Percentiles rank a stretch among this genome's conserved stretches.
Conservation (phyloP, 345 rosid genomes). For the Lepidium sativum region DNA sequence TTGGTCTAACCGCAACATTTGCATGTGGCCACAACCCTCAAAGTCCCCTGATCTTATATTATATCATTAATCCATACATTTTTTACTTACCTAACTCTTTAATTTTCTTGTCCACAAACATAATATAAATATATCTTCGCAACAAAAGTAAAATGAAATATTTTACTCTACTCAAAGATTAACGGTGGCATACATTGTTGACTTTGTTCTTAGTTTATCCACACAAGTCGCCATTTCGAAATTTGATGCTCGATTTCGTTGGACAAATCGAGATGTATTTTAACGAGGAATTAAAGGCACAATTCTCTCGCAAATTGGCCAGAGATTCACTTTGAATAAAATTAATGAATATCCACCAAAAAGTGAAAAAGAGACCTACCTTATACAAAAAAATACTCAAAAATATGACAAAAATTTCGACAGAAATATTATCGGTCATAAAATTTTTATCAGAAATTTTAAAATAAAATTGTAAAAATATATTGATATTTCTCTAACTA, state of each 20-base stretch:
- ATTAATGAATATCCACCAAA: background rate
- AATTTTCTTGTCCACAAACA: slow-evolving; percentile 15
- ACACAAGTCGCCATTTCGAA: background rate
- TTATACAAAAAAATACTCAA: too few relatives aligned
- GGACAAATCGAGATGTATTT: background rate
- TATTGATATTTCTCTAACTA: too few relatives aligned
- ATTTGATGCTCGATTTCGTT: background rate
- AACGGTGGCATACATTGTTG: slow-evolving; percentile 27
- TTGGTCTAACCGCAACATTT: slow-evolving; percentile 42
- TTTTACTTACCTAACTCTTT: background rate
- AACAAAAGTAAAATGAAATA: background rate
- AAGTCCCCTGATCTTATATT: slow-evolving; percentile 21
- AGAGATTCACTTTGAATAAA: background rate
- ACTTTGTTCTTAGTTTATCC: slow-evolving; percentile 9
- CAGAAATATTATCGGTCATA: too few relatives aligned
- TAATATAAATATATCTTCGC: background rate
- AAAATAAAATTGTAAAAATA: too few relatives aligned
- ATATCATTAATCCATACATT: slow-evolving; percentile 4
- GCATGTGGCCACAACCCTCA: slow-evolving; percentile 47
- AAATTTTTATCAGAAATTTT: too few relatives aligned
- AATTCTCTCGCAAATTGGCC: slow-evolving; percentile 9
- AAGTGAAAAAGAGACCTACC: background rate
- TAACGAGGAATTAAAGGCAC: slow-evolving; percentile 7
- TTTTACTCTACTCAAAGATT: background rate
- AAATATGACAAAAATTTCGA: too few relatives aligned